These are phyloP conservation scores for Calonectria pauciramosa DNA, from an alignment of 2,329 filamentous ascomycete species.

Conservation along the genomic window DNA sequence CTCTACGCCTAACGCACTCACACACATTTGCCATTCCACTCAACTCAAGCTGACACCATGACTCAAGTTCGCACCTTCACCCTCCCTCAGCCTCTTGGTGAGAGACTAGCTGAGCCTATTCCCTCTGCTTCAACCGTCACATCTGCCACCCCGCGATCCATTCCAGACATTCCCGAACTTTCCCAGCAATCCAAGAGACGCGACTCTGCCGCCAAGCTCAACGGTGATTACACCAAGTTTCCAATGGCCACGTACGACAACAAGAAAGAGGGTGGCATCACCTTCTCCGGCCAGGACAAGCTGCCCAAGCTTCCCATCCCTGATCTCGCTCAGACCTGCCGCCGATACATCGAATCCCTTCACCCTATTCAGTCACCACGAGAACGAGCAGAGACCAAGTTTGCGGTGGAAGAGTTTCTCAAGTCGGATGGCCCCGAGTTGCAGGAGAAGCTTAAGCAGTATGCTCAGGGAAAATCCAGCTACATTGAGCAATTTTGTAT, in stretches of 20 bases:
- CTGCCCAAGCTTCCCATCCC: constrained; percentile 95
- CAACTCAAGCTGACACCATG: constrained; percentile 51
- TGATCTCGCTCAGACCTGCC: constrained; percentile 82
- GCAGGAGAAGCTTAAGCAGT: constrained; percentile 90
- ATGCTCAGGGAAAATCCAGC: constrained; percentile 90
- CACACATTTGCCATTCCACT: constrained; percentile 7
- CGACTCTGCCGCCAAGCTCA: constrained; percentile 41
- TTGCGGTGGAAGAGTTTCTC: constrained; percentile 87
- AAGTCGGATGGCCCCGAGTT: constrained; percentile 84
- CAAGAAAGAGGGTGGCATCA: constrained; percentile 78
- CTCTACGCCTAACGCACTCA: constrained; percentile 71
- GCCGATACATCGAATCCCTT: constrained; percentile 84
- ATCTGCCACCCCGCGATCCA: constrained; percentile 55
- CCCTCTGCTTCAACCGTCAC: constrained; percentile 41
- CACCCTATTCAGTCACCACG: constrained; percentile 84
- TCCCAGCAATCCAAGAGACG: constrained; percentile 34
- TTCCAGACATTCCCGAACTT: constrained; percentile 52
- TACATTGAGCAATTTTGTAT: constrained; percentile 99
- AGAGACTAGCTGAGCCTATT: constrained; percentile 69
- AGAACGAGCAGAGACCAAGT: constrained; percentile 86
- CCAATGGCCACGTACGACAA: constrained; percentile 69
- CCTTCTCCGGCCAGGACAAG: constrained; percentile 89
- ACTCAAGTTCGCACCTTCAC: constrained; percentile 58
- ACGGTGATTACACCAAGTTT: constrained; percentile 55
- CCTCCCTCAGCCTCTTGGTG: constrained; percentile 79